Percentiles rank a stretch among this genome's conserved stretches.
These are phyloP conservation scores for Aspergillus spinulosporus DNA, from an alignment of 2,329 filamentous ascomycete genomes.

Conservation along the genomic window DNA sequence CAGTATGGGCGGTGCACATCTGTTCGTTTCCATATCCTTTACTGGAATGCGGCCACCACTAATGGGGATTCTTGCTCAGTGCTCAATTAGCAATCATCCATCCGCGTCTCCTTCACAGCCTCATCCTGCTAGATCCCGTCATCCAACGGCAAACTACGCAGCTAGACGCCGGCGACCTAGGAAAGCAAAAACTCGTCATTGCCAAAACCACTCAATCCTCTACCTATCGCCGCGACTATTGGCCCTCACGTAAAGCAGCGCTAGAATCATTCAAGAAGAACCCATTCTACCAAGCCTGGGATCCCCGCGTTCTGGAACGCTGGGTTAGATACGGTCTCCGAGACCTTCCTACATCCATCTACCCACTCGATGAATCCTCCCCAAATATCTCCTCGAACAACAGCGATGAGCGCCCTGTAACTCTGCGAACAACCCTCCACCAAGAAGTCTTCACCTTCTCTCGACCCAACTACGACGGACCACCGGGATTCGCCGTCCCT, in stretches of 20 bases:
- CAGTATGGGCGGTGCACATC: slow-evolving; percentile 68
- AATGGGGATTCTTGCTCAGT: not conserved
- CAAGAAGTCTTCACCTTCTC: slow-evolving; percentile 69
- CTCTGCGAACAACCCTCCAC: slow-evolving; percentile 75
- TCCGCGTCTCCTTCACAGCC: slow-evolving; percentile 69
- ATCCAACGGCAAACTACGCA: not conserved
- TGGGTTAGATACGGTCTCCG: slow-evolving; percentile 74
- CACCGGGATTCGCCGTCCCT: slow-evolving; percentile 39
- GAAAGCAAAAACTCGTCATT: not conserved
- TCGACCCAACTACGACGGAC: slow-evolving; percentile 60
- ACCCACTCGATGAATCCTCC: slow-evolving; percentile 28
- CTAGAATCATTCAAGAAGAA: slow-evolving; percentile 62
- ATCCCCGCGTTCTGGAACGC: slow-evolving; percentile 71
- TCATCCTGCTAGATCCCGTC: slow-evolving; percentile 69
- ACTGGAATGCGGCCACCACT: not conserved
- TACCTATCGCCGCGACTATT: not conserved
- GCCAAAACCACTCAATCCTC: too few species aligned
- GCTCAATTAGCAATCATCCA: slow-evolving; percentile 63
- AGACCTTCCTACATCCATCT: slow-evolving; percentile 62
- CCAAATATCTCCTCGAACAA: not conserved
- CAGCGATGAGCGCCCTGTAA: slow-evolving; percentile 54
- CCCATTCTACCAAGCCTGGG: slow-evolving; percentile 80
- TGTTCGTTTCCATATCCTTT: not conserved
- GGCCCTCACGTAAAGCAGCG: not conserved
- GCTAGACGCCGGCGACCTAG: not conserved